Conservation (phyloP, 2,329 filamentous ascomycete genomes). For the Venturia effusa region DNA sequence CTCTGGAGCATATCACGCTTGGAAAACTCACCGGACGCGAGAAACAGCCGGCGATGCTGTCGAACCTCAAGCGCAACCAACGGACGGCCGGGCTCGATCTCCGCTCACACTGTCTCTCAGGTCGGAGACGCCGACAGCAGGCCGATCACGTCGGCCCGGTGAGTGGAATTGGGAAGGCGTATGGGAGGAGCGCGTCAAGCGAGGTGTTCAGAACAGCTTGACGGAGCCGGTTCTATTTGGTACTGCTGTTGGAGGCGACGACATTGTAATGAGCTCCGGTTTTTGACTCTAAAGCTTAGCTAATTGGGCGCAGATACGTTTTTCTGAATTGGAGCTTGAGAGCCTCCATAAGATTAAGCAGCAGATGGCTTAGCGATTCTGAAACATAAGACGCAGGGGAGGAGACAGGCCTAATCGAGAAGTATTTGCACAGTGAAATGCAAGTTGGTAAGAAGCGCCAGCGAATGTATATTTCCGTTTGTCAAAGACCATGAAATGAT, state of each 20-base stretch:
- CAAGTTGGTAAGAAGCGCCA: not conserved
- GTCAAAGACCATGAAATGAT: too few relatives aligned
- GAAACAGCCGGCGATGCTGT: not conserved
- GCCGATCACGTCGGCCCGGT: slow-evolving; percentile 48
- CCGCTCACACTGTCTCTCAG: not conserved
- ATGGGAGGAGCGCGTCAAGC: slow-evolving; percentile 81
- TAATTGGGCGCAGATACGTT: slow-evolving; percentile 24
- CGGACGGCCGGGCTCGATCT: not conserved
- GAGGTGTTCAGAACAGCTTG: slow-evolving; percentile 63
- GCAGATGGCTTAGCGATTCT: slow-evolving; percentile 14
- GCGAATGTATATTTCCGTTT: not conserved
- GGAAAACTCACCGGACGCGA: slow-evolving; percentile 57
- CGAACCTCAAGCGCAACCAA: not conserved
- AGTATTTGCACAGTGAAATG: not conserved
- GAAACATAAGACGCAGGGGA: not conserved
- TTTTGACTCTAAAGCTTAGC: not conserved
- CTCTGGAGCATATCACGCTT: slow-evolving; percentile 87
- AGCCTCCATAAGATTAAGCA: slow-evolving; percentile 19
- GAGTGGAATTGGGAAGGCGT: slow-evolving; percentile 98
- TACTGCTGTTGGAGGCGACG: slow-evolving; percentile 20
- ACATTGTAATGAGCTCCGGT: slow-evolving; percentile 14
- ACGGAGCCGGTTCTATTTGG: slow-evolving; percentile 75
- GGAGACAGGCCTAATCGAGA: not conserved
- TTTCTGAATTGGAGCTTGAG: slow-evolving; percentile 25
- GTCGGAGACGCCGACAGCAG: slow-evolving; percentile 8